Conservation (phyloP, 495 filamentous ascomycete species). For the Coniosporium apollinis region DNA sequence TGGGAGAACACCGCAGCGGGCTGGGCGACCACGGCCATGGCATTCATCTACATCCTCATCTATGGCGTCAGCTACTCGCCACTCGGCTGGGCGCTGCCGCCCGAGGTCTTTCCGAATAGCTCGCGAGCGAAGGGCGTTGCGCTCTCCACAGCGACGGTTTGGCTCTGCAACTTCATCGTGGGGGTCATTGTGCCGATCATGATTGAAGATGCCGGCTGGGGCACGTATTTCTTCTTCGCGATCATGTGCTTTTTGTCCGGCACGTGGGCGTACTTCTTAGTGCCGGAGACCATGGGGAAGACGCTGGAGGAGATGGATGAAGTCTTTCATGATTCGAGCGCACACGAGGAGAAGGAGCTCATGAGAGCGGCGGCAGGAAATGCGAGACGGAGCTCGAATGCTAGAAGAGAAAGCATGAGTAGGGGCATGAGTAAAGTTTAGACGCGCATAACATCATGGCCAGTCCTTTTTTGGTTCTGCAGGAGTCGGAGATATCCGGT, state of each 20-base stretch:
- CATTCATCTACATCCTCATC: neutral
- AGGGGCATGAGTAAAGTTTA: too few species aligned
- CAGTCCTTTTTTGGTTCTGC: too few species aligned
- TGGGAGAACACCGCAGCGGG: slow-evolving; percentile 13
- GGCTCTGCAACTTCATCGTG: neutral
- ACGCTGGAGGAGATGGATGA: slow-evolving; percentile 12
- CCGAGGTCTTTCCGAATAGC: slow-evolving; percentile 13
- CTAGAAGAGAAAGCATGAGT: too few species aligned
- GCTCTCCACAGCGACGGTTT: slow-evolving; percentile 2
- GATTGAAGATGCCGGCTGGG: slow-evolving; percentile 31
- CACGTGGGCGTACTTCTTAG: slow-evolving; percentile 31
- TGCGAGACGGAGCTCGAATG: too few species aligned
- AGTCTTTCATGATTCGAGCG: neutral
- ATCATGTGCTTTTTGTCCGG: slow-evolving; percentile 32
- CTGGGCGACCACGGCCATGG: slow-evolving; percentile 13
- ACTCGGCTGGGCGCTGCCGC: slow-evolving; percentile 14
- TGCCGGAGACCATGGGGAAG: slow-evolving; percentile 24
- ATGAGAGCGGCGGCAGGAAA: too few species aligned
- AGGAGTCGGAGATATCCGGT: too few species aligned
- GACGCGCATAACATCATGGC: too few species aligned
- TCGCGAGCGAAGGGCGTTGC: slow-evolving; percentile 28
- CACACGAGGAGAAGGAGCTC: too few species aligned
- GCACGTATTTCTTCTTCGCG: slow-evolving; percentile 34
- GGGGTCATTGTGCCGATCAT: slow-evolving; percentile 20
- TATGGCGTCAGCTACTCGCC: slow-evolving; percentile 4